Base-by-base conservation (phyloP, 768 basidiomycete genomes). In the Fistulinella prunicolor region DNA sequence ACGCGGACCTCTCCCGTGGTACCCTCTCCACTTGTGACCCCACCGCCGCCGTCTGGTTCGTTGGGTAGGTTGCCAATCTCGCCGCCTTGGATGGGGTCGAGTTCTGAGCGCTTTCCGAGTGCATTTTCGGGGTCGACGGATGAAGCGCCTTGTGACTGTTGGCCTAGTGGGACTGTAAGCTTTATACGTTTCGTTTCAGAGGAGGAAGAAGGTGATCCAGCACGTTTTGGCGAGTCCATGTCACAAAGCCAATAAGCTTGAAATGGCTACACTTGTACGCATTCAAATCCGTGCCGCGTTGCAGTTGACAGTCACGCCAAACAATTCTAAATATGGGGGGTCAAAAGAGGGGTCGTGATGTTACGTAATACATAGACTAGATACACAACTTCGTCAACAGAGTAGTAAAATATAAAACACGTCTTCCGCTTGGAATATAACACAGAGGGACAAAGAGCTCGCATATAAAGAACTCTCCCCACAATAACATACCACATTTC, bases 81-180 rank as follows among this genome's bases (percentile, higher is more conserved):
- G 17, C 82, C 80, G 38, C 83, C 81, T 54, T 81, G 77, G 49
- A 94, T 75, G 40, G 92, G 92, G 59, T 93, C 91, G 48, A 89
- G 80, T 70, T 94, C 93, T 64, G 82, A 81, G 56, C 90, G 87
- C 71, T 94, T 94, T 55, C 93, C 93, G 0, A 79, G 77, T 20
- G 90, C 90, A 47, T 74, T 74, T 50, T 90, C 83, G 20, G 85
- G 83, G 70, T 94, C 89, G 13, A 91, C 86, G 19, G 83, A 79
- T 5, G 80, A 73, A 21, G 77, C 86, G n/a, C 85, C 85, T 60
- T 87, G 84, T 43, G 71, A 66, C 60, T 75, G 76, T 45, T 73
- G 73, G 6, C 62, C 62, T 50, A 50, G 19, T 12, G 75, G 70
- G 7, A 78, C 77, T 1, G 79, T 79, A 42, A 82, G 70, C 39